Conservation (phyloP, 164 flowering plant species). For the Aristolochia californica region DNA sequence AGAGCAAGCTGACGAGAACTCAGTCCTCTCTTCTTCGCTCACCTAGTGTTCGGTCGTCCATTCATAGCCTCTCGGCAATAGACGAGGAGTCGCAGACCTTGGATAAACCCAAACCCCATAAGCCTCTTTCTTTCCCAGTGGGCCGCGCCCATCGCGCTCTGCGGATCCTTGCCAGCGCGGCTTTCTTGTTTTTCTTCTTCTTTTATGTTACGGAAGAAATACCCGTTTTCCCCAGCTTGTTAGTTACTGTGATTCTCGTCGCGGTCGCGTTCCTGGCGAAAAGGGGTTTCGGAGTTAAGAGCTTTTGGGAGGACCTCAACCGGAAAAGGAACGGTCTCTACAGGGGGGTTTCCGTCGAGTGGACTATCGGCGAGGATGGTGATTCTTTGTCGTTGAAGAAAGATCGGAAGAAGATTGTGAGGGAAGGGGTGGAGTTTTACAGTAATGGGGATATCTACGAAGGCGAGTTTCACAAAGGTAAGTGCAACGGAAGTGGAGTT, state of each 20-base stretch:
- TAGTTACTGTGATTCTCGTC: slow-evolving; percentile 48
- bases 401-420: slow-evolving; percentile 12
- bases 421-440: slow-evolving; percentile 77
- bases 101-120: slow-evolving; percentile 24
- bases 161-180: background rate
- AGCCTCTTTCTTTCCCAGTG: slow-evolving; percentile 9
- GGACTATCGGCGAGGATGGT: slow-evolving; percentile 52
- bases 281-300: slow-evolving; percentile 18
- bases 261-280: slow-evolving; percentile 26
- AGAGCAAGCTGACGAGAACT: slow-evolving; percentile 57
- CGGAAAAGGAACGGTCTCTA: slow-evolving; percentile 18
- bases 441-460: slow-evolving; percentile 89
- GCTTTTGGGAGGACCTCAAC: slow-evolving; percentile 19
- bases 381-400: slow-evolving; percentile 2
- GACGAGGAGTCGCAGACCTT: slow-evolving; percentile 26
- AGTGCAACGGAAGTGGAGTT: slow-evolving; percentile 81
- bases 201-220: slow-evolving; percentile 30
- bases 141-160: background rate
- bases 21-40: slow-evolving; percentile 80
- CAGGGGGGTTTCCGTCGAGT: slow-evolving; percentile 41
- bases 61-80: slow-evolving; percentile 50
- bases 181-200: slow-evolving; percentile 23
- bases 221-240: slow-evolving; percentile 52
- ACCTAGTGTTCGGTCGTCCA: slow-evolving; percentile 69
- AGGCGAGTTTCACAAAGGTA: slow-evolving; percentile 83